Percentiles rank a stretch among this genome's conserved stretches.
Conservation (phyloP, 106 monocot genomes). For the Dendrobium officinale region DNA sequence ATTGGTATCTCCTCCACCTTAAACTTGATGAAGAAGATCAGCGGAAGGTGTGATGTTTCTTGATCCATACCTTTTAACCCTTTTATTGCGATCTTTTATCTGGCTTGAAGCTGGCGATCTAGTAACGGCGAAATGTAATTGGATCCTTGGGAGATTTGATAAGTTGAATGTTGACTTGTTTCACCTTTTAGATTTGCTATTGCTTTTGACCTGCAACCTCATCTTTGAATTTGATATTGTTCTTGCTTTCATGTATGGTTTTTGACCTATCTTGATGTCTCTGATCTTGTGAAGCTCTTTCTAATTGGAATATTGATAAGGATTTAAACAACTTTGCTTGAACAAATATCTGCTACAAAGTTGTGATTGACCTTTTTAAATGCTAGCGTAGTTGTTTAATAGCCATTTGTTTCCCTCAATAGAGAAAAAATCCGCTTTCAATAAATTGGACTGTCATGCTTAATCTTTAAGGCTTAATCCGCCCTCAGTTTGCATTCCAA, state of each 20-base stretch:
- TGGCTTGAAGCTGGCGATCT: not conserved
- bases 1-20: no score
- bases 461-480: not conserved
- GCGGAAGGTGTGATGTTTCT: conserved; percentile 12
- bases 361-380: not conserved
- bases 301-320: not conserved
- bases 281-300: not conserved
- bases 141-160: not conserved
- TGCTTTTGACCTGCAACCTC: not conserved
- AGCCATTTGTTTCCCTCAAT: not conserved
- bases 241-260: not conserved
- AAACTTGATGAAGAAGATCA: not conserved
- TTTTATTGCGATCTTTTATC: not conserved
- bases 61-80: not conserved
- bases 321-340: not conserved
- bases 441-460: not conserved
- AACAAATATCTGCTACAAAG: not conserved
- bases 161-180: not conserved
- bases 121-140: not conserved
- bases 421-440: not conserved
- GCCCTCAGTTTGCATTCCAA: no score
- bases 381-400: not conserved
- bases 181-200: not conserved
- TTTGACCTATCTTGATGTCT: not conserved
- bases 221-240: not conserved